These are phyloP conservation scores for Saccharomyces hybrid DNA, from an alignment of 1,139 yeast genomes.

Conservation along the genomic window DNA sequence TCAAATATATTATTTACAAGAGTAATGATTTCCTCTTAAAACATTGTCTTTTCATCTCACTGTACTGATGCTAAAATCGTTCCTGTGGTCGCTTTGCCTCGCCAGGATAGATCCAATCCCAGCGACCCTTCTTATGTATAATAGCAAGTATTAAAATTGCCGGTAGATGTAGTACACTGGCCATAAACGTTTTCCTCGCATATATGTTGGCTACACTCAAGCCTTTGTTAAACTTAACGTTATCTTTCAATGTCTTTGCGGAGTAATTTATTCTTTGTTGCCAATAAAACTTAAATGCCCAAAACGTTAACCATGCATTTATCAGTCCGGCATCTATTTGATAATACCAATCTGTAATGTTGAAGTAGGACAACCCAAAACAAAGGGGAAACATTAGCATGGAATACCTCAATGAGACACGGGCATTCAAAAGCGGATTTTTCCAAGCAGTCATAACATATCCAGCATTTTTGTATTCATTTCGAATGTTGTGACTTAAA, in stretches of 20 bases:
- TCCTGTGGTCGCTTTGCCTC: not conserved
- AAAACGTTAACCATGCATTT: conserved; percentile 78
- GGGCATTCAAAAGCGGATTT: conserved; percentile 83
- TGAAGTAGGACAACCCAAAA: conserved; percentile 69
- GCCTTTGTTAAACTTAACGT: conserved; percentile 46
- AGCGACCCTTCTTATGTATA: conserved; percentile 90
- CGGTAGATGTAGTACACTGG: conserved; percentile 91
- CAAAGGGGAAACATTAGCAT: conserved; percentile 89
- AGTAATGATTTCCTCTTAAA: not conserved
- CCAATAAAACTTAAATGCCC: conserved; percentile 78
- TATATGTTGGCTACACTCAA: conserved; percentile 50
- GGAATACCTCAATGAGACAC: conserved; percentile 88
- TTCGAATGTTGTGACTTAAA: conserved; percentile 77
- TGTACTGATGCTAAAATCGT: not conserved
- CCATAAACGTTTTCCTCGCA: conserved; percentile 87
- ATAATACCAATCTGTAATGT: conserved; percentile 80
- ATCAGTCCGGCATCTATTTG: conserved; percentile 71
- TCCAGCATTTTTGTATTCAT: conserved; percentile 87
- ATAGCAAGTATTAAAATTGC: conserved; percentile 83
- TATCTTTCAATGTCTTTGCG: conserved; percentile 26
- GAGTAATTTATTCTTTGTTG: conserved; percentile 59
- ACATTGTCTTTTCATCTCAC: not conserved
- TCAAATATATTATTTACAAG: not conserved
- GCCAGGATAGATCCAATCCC: conserved; percentile 59
- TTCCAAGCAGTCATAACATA: conserved; percentile 95